Base-by-base conservation (phyloP, 495 filamentous ascomycete species). In the Penicillium subrubescens region DNA sequence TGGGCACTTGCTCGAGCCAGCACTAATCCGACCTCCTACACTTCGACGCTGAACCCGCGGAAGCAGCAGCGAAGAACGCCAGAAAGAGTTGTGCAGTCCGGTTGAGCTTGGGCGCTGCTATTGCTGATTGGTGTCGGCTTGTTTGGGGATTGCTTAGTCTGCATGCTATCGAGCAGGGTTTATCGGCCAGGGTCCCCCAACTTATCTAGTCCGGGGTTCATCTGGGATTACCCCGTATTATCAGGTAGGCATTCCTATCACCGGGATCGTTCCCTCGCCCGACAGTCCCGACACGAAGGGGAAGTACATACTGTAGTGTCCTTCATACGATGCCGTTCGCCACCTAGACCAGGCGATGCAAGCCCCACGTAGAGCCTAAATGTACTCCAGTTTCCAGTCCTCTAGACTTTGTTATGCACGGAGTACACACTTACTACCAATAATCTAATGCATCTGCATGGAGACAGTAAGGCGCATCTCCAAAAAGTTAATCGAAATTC, bases 31-130 rank as follows among this genome's bases (percentile, higher is more conserved):
- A 52, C 48, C 53, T 56, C 31, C 53, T 25, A 37, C 25, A 31
- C 27, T 33, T 33, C n/a, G 8, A 37, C 15, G 5, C 33, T 12
- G n/a, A 56, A 34, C 31, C 33, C 29, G 33, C 17, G 5, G 8
- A 35, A 31, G 17, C 31, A 3, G 8, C 19, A 31, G 6, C 8
- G 31, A 56, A 56, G 4, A 27, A 27, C 41, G 15, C 46, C 53
- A 31, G 33, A 56, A 56, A 63, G 53, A 50, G 34, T 51, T 6
- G 31, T 50, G 25, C 31, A 46, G n/a, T 41, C 33, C 59, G 10
- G 23, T n/a, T 25, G 23, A 52, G 27, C 48, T 52, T 27, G 27
- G 48, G 25, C 27, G 6, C 7, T 31, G 5, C 14, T 15, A 3
- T 25, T 31, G 25, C 15, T 52, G 48, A 31, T 31, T 31, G 25